phyloP scores from a whole-genome alignment of 2,329 filamentous ascomycete genomes.

The Fusarium proliferatum region DNA sequence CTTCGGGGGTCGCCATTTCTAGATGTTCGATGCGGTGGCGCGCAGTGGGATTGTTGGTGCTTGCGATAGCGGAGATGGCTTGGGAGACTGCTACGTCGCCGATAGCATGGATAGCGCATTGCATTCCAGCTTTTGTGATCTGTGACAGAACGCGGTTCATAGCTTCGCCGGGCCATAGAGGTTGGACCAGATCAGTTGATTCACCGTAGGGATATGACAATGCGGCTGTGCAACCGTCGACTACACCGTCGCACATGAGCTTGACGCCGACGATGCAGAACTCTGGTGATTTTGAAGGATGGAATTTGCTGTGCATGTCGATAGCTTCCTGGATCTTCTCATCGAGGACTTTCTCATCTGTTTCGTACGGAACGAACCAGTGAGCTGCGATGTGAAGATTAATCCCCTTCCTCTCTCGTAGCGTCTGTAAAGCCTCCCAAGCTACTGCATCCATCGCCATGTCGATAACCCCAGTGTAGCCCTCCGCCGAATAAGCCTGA shows the following conservation, averaged over 20 bases:
- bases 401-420: conserved; percentile 48
- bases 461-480: conserved; percentile 62
- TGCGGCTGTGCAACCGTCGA: conserved; percentile 73
- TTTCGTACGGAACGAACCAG: conserved; percentile 54
- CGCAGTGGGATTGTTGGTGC: conserved; percentile 55
- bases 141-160: conserved; percentile 64
- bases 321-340: conserved; percentile 59
- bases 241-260: conserved; percentile 72
- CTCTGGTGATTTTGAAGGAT: conserved; percentile 42
- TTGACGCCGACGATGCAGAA: conserved; percentile 69
- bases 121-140: conserved; percentile 65
- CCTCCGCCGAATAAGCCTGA: conserved; percentile 56
- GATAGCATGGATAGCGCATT: conserved; percentile 74
- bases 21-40: conserved; percentile 74
- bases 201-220: conserved; percentile 68
- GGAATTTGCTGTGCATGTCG: conserved; percentile 49
- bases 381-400: conserved; percentile 60
- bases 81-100: conserved; percentile 69
- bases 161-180: conserved; percentile 65
- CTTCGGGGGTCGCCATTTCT: conserved; percentile 66
- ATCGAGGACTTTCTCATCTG: conserved; percentile 48
- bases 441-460: conserved; percentile 65
- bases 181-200: conserved; percentile 55
- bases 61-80: conserved; percentile 66
- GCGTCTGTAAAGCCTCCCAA: conserved; percentile 56